Base-by-base conservation (phyloP, 2,329 filamentous ascomycete genomes). In the Cercospora beticola region DNA sequence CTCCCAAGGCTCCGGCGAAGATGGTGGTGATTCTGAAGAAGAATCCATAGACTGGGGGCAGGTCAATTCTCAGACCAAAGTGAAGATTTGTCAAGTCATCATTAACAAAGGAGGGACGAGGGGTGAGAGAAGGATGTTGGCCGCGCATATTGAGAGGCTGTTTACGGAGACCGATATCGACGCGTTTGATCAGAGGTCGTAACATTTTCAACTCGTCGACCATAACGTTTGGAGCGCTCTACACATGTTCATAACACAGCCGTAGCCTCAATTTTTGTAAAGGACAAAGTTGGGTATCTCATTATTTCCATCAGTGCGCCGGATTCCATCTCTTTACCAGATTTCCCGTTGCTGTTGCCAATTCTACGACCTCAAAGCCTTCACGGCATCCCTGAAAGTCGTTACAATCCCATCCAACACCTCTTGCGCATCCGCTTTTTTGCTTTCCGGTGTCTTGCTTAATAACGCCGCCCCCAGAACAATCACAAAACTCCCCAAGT, bases 381-480 rank as follows among this genome's bases (percentile, higher is more conserved):
- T 54, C 26, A 62, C 64, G 1, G 43, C 43, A 16, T 54, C 64
- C 57, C 61, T 30, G 1, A 62, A 66, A 40, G 26, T 36, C 58
- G 30, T n/a, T 9, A 56, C 57, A 43, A 66, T 57, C 0, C 46
- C 58, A 28, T 62, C 58, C 30, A 62, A 31, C 14, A 62, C 58
- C 5, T 61, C 64, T n/a, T 62, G 43, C 28, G 33, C 64, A 12
- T 61, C 57, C 21, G 43, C n/a, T 16, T 54, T 66, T 40, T 60
- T 66, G n/a, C 30, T 56, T 30, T 61, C 31, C 4, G 57, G 57
- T 40, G 64, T 43, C 57, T 56, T 52, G 10, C 43, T 66, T 46
- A 61, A 43, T 16, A 66, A 21, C 21, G 43, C 58, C 28, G 57
- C 30, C 7, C 57, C 64, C 5, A 66, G 31, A 18, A 54, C 43